These are phyloP conservation scores for Tulasnella sp. DNA, from an alignment of 768 basidiomycete species.

Conservation along the genomic window DNA sequence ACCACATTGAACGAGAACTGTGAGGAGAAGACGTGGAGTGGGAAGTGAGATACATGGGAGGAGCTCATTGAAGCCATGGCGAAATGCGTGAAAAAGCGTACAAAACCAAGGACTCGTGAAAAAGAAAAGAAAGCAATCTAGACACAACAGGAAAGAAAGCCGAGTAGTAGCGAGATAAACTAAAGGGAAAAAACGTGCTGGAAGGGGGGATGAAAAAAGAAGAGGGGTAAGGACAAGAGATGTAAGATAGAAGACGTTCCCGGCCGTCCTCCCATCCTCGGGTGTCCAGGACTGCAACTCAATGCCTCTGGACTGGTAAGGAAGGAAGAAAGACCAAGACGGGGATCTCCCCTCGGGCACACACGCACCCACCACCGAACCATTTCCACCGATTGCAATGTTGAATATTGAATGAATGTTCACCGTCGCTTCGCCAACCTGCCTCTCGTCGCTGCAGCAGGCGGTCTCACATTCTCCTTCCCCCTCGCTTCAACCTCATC, in stretches of 20 bases:
- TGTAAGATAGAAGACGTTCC: neutral
- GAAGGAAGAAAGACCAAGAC: neutral
- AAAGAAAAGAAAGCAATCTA: neutral
- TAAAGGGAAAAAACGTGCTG: neutral
- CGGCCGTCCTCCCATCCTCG: neutral
- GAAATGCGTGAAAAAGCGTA: neutral
- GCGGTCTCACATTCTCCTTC: slow-evolving; percentile 16
- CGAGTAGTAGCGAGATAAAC: neutral
- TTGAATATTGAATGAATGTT: too few species aligned
- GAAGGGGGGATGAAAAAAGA: neutral
- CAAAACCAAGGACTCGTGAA: neutral
- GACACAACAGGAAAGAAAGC: neutral
- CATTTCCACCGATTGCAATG: too few species aligned
- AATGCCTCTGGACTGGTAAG: neutral
- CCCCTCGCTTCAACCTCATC: neutral
- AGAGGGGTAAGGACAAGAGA: neutral
- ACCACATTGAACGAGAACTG: neutral
- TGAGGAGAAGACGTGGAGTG: neutral
- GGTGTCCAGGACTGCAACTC: neutral
- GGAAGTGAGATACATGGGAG: neutral
- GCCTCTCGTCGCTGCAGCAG: neutral
- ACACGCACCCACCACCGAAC: neutral
- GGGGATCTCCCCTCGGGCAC: neutral
- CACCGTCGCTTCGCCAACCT: neutral
- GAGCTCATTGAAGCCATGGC: neutral